Percentiles rank a stretch among this genome's conserved stretches.
phyloP scores from a whole-genome alignment of 2,329 filamentous ascomycete genomes.

The Xylariales sp. region DNA sequence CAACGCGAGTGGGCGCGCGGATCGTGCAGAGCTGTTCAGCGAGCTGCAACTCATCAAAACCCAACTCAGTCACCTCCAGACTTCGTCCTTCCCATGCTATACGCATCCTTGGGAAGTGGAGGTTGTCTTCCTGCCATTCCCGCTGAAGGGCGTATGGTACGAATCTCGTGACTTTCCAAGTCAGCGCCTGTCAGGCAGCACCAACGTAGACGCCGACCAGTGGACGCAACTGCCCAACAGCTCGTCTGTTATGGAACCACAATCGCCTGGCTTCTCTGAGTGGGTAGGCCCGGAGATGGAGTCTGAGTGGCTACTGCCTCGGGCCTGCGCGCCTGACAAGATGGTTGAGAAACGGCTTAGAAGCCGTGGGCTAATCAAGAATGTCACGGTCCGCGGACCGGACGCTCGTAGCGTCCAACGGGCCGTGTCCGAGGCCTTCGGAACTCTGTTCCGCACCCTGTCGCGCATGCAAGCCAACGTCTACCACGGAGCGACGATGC shows the following conservation, averaged over 20 bases:
- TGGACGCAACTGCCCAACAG: constrained; percentile 53
- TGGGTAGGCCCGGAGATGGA: constrained; percentile 42
- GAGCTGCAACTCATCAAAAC: constrained; percentile 47
- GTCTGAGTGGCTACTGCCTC: constrained; percentile 61
- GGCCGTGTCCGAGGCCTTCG: constrained; percentile 60
- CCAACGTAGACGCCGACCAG: constrained; percentile 36
- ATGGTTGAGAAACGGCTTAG: constrained; percentile 65
- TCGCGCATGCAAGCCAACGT: constrained; percentile 28
- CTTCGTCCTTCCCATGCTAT: constrained; percentile 54
- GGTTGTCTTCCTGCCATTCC: constrained; percentile 70
- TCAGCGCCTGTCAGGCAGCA: constrained; percentile 24
- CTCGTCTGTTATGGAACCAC: constrained; percentile 38
- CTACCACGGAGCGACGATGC: constrained; percentile 26
- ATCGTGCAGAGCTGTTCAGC: constrained; percentile 42
- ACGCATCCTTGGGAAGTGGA: constrained; percentile 68
- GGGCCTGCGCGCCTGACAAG: constrained; percentile 60
- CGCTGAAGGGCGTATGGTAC: constrained; percentile 52
- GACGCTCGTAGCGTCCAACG: constrained; percentile 65
- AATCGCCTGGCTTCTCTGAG: constrained; percentile 43
- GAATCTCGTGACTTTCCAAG: constrained; percentile 42
- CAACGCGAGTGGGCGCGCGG: constrained; percentile 33
- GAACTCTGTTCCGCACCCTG: constrained; percentile 45
- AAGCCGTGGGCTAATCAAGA: constrained; percentile 67
- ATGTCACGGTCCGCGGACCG: constrained; percentile 54
- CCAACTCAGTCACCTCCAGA: constrained; percentile 52